Evolutionary conservation across 805 yeast species (phyloP), one percentile per base, ranked within the genome.

Genomic region (Candida railenensis): DNA sequence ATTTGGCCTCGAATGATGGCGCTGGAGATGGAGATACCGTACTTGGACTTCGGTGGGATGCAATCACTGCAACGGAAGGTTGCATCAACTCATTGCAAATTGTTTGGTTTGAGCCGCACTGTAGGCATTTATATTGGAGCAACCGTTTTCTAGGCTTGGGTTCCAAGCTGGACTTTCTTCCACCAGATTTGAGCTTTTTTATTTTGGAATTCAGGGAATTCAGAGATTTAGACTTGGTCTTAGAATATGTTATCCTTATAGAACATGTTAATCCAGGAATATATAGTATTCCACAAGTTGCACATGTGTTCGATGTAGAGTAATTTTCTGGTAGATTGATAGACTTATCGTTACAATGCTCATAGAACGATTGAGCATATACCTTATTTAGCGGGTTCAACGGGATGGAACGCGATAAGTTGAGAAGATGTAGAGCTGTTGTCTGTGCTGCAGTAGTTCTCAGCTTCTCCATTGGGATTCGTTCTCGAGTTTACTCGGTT

Each of bases 261-360:
- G 58, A 47, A 20, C 58, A 51, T 1, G 68, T 63, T 37, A 70
- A 50, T 2, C 77, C 77, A 1, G 75, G 70, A 1, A 72, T 58
- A 38, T 50, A 55, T 18, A 63, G 42, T 5, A 55, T 48, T 4
- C 71, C 71, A 49, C 77, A 72, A 9, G 47, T 41, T 3, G 45
- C 44, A 48, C 77, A 72, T 43, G 61, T 54, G 43, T 56, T 56
- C 49, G 62, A 59, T 3, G 50, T 40, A 22, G 59, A 49, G 14
- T 49, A 51, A 2, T 61, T 28, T 5, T 36, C 60, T 0, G 74
- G 72, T 15, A 65, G 52, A 22, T 56, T 63, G 43, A 69, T 54
- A 21, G 51, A 50, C 42, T 66, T 56, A 16, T 58, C 59, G 30
- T 51, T 52, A 28, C 59, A 58, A 38, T 56, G 52, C 3, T 47